A percentile compares a stretch with the other conserved stretches of the same genome.
phyloP scores from a whole-genome alignment of 257 asterid species.

The Solanum chiquidenum region DNA sequence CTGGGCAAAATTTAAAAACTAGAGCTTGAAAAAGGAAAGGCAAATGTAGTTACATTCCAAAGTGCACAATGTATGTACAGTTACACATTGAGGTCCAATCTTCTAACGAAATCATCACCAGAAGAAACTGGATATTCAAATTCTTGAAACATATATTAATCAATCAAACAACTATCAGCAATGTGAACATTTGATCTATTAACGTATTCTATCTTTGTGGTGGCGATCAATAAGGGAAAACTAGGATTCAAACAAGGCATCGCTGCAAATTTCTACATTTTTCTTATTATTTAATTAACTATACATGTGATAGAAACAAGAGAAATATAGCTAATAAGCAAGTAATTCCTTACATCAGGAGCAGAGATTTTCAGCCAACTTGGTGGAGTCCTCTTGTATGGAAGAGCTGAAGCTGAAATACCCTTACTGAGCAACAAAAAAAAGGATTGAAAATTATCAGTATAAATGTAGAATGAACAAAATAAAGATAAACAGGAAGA shows the following conservation, averaged over 20 bases:
- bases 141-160: neutral
- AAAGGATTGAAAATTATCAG: neutral
- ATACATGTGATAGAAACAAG: neutral
- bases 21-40: neutral
- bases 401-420: constrained; percentile 77
- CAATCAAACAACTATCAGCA: neutral
- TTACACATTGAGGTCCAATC: neutral
- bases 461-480: neutral
- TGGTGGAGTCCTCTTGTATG: constrained; percentile 83
- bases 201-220: neutral
- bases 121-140: neutral
- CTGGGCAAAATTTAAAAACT: neutral
- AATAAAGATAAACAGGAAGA: neutral
- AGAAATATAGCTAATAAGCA: neutral
- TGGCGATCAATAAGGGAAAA: neutral
- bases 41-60: neutral
- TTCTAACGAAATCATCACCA: neutral
- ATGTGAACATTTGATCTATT: neutral
- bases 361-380: constrained; percentile 68
- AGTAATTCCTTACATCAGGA: constrained; percentile 11
- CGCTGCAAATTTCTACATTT: neutral
- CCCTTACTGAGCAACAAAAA: constrained; percentile 50
- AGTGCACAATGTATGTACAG: neutral
- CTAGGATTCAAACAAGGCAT: neutral
- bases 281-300: neutral